Percentiles rank a stretch among this genome's conserved stretches.
Evolutionary conservation across 2,329 filamentous ascomycete species (phyloP).

Genomic region (Pseudogymnoascus sp.): DNA sequence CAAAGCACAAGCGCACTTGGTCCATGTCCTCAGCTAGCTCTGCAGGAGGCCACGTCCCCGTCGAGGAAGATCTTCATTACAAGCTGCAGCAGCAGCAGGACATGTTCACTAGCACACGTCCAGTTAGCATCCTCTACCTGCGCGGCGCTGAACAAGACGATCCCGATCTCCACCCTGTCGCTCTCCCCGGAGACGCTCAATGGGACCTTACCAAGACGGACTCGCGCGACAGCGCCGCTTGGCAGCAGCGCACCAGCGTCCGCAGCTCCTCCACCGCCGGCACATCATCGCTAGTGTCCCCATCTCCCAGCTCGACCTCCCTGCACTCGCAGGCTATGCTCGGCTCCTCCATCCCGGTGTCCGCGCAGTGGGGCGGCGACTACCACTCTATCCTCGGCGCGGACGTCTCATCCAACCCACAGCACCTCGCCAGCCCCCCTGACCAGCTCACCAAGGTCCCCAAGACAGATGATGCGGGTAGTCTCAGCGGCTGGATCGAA

Average conservation of each 20-base stretch:
- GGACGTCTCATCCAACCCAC: conserved; percentile 36
- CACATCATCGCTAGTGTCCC: conserved; percentile 55
- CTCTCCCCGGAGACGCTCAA: conserved; percentile 55
- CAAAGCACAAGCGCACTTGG: conserved; percentile 91
- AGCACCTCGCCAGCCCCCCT: conserved; percentile 37
- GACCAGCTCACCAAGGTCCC: conserved; percentile 48
- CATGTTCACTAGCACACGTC: conserved; percentile 79
- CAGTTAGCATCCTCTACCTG: conserved; percentile 69
- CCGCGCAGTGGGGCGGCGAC: conserved; percentile 47
- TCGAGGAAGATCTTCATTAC: conserved; percentile 69
- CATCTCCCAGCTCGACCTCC: conserved; percentile 58
- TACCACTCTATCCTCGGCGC: conserved; percentile 45
- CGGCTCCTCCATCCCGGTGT: conserved; percentile 25
- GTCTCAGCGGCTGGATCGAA: conserved; percentile 77
- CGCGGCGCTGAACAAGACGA: conserved; percentile 72
- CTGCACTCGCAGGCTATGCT: conserved; percentile 48
- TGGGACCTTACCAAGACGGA: conserved; percentile 49
- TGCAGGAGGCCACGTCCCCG: conserved; percentile 44
- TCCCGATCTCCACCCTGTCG: conserved; percentile 69
- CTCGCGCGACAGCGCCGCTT: conserved; percentile 25
- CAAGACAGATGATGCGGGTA: conserved; percentile 52
- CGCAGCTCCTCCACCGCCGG: conserved; percentile 49
- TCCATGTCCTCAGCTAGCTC: conserved; percentile 79
- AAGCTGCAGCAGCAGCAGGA: conserved; percentile 74
- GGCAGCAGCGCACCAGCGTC: conserved; percentile 41